Evolutionary conservation across 2,329 filamentous ascomycete genomes (phyloP).

Genomic region (Ophiostoma populinum): DNA sequence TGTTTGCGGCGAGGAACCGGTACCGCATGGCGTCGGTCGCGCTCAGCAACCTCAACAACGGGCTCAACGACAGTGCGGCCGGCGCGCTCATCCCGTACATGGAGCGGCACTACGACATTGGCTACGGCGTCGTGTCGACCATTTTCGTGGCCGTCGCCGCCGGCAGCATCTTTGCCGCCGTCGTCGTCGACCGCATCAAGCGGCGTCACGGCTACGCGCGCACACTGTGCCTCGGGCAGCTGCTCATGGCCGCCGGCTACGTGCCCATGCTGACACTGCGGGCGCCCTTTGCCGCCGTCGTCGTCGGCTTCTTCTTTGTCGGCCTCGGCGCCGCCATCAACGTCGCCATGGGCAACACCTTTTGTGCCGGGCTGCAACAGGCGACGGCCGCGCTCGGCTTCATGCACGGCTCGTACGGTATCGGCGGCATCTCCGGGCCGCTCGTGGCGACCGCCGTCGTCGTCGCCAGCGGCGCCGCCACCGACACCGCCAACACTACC

Average conservation of each 20-base stretch:
- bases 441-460: constrained; percentile 60
- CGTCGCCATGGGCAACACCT: constrained; percentile 41
- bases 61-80: constrained; percentile 57
- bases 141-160: constrained; percentile 66
- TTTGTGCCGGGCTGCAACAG: constrained; percentile 19
- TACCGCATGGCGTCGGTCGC: constrained; percentile 50
- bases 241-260: constrained; percentile 42
- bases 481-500: constrained; percentile 1
- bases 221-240: constrained; percentile 40
- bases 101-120: constrained; percentile 55
- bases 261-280: constrained; percentile 45
- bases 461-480: constrained; percentile 29
- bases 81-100: constrained; percentile 72
- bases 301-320: constrained; percentile 51
- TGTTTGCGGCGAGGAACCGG: constrained; percentile 50
- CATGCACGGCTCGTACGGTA: constrained; percentile 50
- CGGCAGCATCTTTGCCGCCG: constrained; percentile 59
- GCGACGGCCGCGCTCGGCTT: constrained; percentile 39
- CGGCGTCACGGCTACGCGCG: constrained; percentile 46
- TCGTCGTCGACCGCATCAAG: constrained; percentile 47
- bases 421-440: constrained; percentile 50
- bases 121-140: constrained; percentile 62
- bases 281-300: constrained; percentile 51
- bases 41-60: constrained; percentile 49
- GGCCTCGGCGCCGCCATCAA: constrained; percentile 40